A percentile compares a stretch with the other conserved stretches of the same genome.
Conservation (phyloP, 2,329 filamentous ascomycete genomes). For the Berkeleyomyces basicola region DNA sequence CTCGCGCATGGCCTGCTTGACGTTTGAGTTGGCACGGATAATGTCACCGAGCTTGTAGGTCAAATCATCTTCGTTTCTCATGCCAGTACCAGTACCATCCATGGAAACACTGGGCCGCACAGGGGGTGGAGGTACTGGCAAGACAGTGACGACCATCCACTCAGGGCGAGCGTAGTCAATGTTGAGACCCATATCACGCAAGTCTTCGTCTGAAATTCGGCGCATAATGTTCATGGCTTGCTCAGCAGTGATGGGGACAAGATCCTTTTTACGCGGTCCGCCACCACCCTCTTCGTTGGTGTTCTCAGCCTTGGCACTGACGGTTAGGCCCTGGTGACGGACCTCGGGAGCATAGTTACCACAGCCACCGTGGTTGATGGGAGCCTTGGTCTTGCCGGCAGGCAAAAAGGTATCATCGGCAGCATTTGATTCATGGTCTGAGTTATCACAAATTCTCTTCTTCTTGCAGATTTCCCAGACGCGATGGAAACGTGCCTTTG, state of each 20-base stretch:
- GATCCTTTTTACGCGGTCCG: constrained; percentile 51
- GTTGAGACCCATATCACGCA: constrained; percentile 78
- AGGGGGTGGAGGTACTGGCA: constrained; percentile 87
- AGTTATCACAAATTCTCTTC: constrained; percentile 69
- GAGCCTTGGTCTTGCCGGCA: constrained; percentile 34
- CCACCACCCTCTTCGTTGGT: constrained; percentile 30
- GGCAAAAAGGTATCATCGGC: constrained; percentile 53
- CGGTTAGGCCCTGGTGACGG: constrained; percentile 68
- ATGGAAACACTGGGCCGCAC: constrained; percentile 95
- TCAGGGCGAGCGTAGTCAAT: constrained; percentile 90
- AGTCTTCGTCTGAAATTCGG: constrained; percentile 64
- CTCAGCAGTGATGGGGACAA: constrained; percentile 66
- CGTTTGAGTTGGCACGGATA: constrained; percentile 90
- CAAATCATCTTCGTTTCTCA: constrained; percentile 95
- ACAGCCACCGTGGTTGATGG: constrained; percentile 65
- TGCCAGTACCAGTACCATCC: constrained; percentile 80
- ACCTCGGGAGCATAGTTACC: constrained; percentile 83
- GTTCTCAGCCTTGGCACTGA: constrained; percentile 50
- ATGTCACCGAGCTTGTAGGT: constrained; percentile 99
- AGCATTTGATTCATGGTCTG: constrained; percentile 50
- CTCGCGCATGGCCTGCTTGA: constrained; percentile 77
- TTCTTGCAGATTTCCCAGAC: constrained; percentile 89
- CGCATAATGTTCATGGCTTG: constrained; percentile 76
- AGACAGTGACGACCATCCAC: constrained; percentile 93
- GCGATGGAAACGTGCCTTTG: constrained; percentile 82